A percentile compares a stretch with the other conserved stretches of the same genome.
phyloP scores from a whole-genome alignment of 2,329 filamentous ascomycete species.

The Pezicula radicicola region DNA sequence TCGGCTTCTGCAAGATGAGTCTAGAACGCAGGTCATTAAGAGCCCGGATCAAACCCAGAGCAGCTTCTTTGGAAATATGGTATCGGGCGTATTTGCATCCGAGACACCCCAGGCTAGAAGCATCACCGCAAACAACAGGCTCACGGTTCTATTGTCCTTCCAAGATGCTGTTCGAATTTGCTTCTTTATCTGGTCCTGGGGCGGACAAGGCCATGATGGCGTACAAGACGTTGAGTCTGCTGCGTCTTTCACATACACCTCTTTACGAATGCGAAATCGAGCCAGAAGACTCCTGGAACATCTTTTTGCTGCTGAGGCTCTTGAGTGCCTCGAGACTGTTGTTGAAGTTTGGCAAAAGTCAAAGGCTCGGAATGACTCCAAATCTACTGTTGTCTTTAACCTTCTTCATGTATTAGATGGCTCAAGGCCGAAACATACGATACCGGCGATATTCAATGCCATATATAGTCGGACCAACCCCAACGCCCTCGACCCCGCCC shows the following conservation, averaged over 20 bases:
- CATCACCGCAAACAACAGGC: constrained; percentile 84
- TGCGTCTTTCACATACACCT: constrained; percentile 88
- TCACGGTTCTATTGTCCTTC: constrained; percentile 94
- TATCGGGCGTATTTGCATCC: constrained; percentile 82
- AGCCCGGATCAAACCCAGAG: constrained; percentile 80
- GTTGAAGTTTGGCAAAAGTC: constrained; percentile 76
- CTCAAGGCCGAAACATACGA: constrained; percentile 84
- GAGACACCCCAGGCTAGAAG: constrained; percentile 76
- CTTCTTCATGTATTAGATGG: constrained; percentile 89
- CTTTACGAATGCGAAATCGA: constrained; percentile 84
- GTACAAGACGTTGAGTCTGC: constrained; percentile 63
- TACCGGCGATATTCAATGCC: constrained; percentile 92
- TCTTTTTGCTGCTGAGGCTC: constrained; percentile 83
- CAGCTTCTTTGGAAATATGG: constrained; percentile 85
- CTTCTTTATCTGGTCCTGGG: constrained; percentile 95
- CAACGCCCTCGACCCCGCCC: constrained; percentile 68
- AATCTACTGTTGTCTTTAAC: constrained; percentile 70
- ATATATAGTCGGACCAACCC: constrained; percentile 95
- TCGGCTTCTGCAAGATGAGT: constrained; percentile 73
- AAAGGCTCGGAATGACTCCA: constrained; percentile 42
- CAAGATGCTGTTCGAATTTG: constrained; percentile 93
- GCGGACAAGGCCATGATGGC: constrained; percentile 59
- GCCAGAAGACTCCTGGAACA: constrained; percentile 87
- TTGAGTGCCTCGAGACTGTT: constrained; percentile 91
- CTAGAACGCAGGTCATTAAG: constrained; percentile 64